phyloP scores from a whole-genome alignment of 2,329 filamentous ascomycete genomes.

The Colletotrichum sp. region DNA sequence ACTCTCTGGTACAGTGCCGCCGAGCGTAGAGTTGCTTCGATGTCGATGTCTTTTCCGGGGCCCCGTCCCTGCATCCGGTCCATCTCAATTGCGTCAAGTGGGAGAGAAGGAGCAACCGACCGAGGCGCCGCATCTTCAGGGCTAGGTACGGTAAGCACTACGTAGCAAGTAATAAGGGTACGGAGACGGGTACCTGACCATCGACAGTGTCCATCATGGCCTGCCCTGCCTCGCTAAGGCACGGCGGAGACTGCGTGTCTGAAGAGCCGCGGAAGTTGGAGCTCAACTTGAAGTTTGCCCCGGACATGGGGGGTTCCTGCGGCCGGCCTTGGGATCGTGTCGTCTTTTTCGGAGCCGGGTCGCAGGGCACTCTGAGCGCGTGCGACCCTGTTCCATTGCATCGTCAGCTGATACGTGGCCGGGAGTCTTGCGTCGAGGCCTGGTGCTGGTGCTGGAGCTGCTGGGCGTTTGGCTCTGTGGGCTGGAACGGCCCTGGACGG shows the following conservation, averaged over 20 bases:
- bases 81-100: slow-evolving; percentile 7
- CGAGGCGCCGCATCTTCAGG: background rate
- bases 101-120: background rate
- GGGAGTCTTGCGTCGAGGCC: background rate
- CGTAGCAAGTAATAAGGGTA: background rate
- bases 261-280: background rate
- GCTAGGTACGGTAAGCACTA: background rate
- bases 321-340: background rate
- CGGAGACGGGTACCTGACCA: background rate
- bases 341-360: background rate
- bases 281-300: background rate
- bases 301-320: background rate
- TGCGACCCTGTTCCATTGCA: background rate
- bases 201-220: background rate
- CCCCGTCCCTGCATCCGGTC: slow-evolving; percentile 5
- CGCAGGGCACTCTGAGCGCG: background rate
- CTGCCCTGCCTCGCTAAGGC: background rate
- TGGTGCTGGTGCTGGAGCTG: background rate
- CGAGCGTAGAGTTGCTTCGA: background rate
- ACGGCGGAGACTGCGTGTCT: background rate
- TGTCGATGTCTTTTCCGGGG: background rate
- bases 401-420: background rate
- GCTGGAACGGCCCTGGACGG: background rate
- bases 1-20: background rate
- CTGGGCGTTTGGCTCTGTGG: background rate